Evolutionary conservation across 148 eudicot species (phyloP), one percentile per base, ranked within the genome.

Genomic region (Bassia scoparia): DNA sequence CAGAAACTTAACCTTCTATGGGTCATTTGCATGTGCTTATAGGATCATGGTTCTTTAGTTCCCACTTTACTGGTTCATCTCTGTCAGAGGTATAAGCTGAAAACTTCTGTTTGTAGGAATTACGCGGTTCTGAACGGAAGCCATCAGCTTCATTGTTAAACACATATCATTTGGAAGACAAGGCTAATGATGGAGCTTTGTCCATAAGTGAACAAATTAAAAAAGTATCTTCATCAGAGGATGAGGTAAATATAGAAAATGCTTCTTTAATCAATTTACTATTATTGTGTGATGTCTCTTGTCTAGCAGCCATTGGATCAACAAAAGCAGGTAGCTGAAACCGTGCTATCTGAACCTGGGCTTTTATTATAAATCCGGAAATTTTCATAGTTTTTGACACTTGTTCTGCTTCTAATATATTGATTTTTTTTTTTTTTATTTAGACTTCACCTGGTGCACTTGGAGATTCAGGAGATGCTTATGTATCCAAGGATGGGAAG

Each of bases 401-500:
- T 37, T 59, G 20, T 66, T 26, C 38, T 72, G 43, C 20, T 83
- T 73, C 23, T 62, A 72, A 59, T 72, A 75, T 68, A 29, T 71
- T 75, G 55, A 35, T 34, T 53, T 77, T 58, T 46, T 29, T 20
- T 77, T 58, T 46, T 29, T 20, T 69, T 74, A 77, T 74, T 78
- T 80, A 91, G 97, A 79, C 77, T 78, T 68, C 83, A 68, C 72
- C 53, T 41, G 82, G 69, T 56, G 78, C 80, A 48, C 53, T 70
- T 35, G 76, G 81, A 84, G 87, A 77, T 76, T 38, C 59, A n/a
- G 65, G 60, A 71, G 97, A 86, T 85, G 77, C 67, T 73, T 74
- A 72, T 75, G 70, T 74, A 70, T 76, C 88, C 20, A 78, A 86
- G 80, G 98, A 90, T 85, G 96, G 97, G 70, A 89, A 88, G 77